phyloP scores from a whole-genome alignment of 805 yeast species.

The Priceomyces melissophilus region DNA sequence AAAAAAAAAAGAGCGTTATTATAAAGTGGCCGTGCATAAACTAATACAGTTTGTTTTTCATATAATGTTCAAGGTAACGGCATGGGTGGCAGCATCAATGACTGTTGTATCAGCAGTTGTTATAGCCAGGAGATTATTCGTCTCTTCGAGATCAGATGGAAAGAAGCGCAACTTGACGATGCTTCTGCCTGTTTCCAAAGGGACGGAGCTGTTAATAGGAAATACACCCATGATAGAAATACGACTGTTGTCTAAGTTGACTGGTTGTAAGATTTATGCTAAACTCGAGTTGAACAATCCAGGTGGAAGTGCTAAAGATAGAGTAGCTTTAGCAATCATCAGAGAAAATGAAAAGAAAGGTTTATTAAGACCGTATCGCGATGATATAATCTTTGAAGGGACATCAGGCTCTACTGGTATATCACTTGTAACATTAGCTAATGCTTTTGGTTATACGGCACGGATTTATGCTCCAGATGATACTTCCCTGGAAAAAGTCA shows the following conservation, averaged over 20 bases:
- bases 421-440: slow-evolving; percentile 84
- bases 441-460: slow-evolving; percentile 82
- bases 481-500: slow-evolving; percentile 79
- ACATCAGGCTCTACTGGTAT: slow-evolving; percentile 98
- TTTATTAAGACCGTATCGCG: slow-evolving; percentile 50
- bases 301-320: slow-evolving; percentile 93
- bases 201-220: slow-evolving; percentile 79
- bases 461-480: slow-evolving; percentile 96
- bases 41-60: no score
- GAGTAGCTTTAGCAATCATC: slow-evolving; percentile 86
- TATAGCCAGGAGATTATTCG: slow-evolving; percentile 1
- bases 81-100: slow-evolving; percentile 4
- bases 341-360: slow-evolving; percentile 63
- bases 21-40: no score
- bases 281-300: slow-evolving; percentile 85
- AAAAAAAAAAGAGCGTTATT: no score
- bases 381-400: slow-evolving; percentile 86
- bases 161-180: slow-evolving; percentile 8
- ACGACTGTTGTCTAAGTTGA: slow-evolving; percentile 61
- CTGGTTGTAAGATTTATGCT: slow-evolving; percentile 84
- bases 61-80: not conserved
- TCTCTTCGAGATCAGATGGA: not conserved
- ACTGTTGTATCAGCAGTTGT: slow-evolving; percentile 2
- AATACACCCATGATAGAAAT: slow-evolving; percentile 82
- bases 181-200: slow-evolving; percentile 37